Evolutionary conservation across 2,329 filamentous ascomycete genomes (phyloP).

Genomic region (Uncinocarpus reesii): DNA sequence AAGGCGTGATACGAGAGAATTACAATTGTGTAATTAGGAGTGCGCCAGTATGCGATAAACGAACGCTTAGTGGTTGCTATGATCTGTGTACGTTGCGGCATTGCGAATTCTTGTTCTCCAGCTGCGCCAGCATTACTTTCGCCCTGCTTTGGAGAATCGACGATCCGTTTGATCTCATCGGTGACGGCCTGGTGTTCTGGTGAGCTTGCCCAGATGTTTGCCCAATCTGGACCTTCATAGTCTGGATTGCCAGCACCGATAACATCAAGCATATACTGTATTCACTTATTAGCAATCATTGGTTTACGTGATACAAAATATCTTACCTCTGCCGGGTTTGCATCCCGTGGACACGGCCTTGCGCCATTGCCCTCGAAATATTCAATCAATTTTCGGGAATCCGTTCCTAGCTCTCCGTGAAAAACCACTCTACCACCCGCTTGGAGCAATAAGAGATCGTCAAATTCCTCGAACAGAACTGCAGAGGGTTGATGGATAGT

Average conservation of each 20-base stretch:
- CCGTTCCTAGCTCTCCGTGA: constrained; percentile 71
- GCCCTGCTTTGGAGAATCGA: constrained; percentile 37
- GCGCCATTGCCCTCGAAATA: constrained; percentile 59
- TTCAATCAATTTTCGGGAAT: constrained; percentile 59
- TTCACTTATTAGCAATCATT: constrained; percentile 18
- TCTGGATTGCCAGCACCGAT: constrained; percentile 55
- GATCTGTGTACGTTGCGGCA: constrained; percentile 48
- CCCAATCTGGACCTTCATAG: constrained; percentile 53
- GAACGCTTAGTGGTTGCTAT: constrained; percentile 46
- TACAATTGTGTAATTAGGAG: constrained; percentile 48
- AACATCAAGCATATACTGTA: constrained; percentile 68
- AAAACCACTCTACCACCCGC: constrained; percentile 69
- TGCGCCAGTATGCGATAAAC: constrained; percentile 56
- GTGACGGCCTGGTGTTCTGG: constrained; percentile 39
- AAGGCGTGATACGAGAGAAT: neutral
- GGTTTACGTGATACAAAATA: constrained; percentile 19
- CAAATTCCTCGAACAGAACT: constrained; percentile 78
- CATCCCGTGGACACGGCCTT: constrained; percentile 47
- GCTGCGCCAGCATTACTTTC: constrained; percentile 30
- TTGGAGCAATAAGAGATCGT: constrained; percentile 68
- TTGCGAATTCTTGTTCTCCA: constrained; percentile 53
- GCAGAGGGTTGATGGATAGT: constrained; percentile 88
- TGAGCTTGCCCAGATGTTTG: constrained; percentile 49
- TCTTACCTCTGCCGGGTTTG: constrained; percentile 58
- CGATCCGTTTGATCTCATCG: constrained; percentile 45